phyloP scores from a whole-genome alignment of 148 eudicot species.

The Rhododendron ovatum region DNA sequence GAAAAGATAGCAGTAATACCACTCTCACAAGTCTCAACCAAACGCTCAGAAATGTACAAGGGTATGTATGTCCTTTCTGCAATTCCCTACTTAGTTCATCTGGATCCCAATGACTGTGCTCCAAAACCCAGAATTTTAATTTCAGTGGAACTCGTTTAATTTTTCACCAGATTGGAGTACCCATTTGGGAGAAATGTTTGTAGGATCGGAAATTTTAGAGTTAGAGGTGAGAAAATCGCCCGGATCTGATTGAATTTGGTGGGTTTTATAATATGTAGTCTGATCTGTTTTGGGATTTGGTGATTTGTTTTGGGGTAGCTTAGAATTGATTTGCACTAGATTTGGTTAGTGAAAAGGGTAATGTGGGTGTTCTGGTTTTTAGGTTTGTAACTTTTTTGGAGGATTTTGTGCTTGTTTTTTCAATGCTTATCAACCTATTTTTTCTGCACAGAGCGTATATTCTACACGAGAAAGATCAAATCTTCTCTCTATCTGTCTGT shows the following conservation, averaged over 20 bases:
- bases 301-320: not conserved
- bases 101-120: not conserved
- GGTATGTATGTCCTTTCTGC: slow-evolving; percentile 31
- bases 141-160: not conserved
- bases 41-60: slow-evolving; percentile 77
- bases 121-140: slow-evolving; percentile 1
- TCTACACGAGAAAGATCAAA: not conserved
- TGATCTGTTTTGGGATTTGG: not conserved
- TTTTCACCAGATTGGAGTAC: slow-evolving; percentile 13
- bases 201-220: not conserved
- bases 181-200: slow-evolving; percentile 17
- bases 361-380: not conserved
- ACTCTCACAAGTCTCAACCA: slow-evolving; percentile 45
- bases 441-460: not conserved
- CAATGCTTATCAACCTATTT: not conserved
- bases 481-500: not conserved
- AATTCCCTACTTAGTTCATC: not conserved
- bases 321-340: slow-evolving; percentile 2
- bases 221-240: not conserved
- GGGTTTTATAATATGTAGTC: not conserved
- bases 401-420: not conserved
- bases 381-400: not conserved
- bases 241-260: slow-evolving; percentile 3
- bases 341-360: not conserved
- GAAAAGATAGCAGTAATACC: slow-evolving; percentile 11